phyloP scores from a whole-genome alignment of 768 basidiomycete genomes.

The Polyporus arcularius region DNA sequence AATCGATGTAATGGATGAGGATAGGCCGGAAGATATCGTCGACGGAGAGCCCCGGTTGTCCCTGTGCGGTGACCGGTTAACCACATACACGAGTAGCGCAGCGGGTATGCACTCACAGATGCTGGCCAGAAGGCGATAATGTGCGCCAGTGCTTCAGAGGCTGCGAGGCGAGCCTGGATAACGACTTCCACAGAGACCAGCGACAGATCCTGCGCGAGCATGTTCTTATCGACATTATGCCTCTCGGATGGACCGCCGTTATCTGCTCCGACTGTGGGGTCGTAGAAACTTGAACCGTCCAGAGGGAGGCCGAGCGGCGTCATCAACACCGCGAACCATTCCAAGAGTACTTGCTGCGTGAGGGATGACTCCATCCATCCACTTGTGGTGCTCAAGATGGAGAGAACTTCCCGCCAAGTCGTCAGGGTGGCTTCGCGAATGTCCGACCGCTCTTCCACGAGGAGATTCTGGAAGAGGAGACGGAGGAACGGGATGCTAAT shows the following conservation, averaged over 20 bases:
- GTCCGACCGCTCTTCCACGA: constrained; percentile 88
- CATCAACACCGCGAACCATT: constrained; percentile 90
- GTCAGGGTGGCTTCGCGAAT: constrained; percentile 72
- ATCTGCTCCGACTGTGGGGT: constrained; percentile 51
- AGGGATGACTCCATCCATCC: constrained; percentile 55
- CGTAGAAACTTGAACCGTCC: constrained; percentile 69
- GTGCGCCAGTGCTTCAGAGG: constrained; percentile 75
- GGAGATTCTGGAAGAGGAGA: constrained; percentile 89
- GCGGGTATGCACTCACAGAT: constrained; percentile 42
- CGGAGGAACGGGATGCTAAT: constrained; percentile 73
- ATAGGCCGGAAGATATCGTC: constrained; percentile 76
- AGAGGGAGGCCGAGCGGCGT: constrained; percentile 84
- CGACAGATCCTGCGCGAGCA: constrained; percentile 88
- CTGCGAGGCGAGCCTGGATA: constrained; percentile 75
- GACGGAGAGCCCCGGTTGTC: constrained; percentile 35
- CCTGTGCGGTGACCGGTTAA: background rate
- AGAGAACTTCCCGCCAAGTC: constrained; percentile 75
- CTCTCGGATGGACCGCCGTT: constrained; percentile 53
- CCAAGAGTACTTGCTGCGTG: constrained; percentile 61
- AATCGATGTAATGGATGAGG: constrained; percentile 77
- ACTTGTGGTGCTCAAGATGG: constrained; percentile 47
- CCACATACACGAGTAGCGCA: background rate
- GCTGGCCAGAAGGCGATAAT: constrained; percentile 68
- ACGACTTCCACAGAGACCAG: constrained; percentile 77
- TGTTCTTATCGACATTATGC: constrained; percentile 96